Evolutionary conservation across 2,329 filamentous ascomycete genomes (phyloP).

Genomic region (Calycina herbarum): DNA sequence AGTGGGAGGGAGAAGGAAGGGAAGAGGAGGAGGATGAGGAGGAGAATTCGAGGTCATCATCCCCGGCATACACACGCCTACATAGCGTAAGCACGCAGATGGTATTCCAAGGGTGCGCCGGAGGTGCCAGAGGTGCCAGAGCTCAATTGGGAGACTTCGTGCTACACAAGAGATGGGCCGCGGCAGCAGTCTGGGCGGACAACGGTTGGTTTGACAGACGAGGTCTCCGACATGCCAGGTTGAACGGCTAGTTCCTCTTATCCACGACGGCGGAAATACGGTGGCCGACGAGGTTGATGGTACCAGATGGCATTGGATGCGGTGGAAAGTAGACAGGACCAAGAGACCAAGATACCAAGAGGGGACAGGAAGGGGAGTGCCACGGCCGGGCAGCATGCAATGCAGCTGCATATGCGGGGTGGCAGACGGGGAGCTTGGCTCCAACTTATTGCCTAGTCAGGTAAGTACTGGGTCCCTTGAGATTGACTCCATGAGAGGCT

Average conservation of each 20-base stretch:
- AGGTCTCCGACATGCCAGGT: background rate
- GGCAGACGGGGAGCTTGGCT: background rate
- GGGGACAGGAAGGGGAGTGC: background rate
- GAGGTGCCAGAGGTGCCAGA: background rate
- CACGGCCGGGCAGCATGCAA: background rate
- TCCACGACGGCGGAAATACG: background rate
- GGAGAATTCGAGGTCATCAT: background rate
- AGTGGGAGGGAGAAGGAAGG: background rate
- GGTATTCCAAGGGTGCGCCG: background rate
- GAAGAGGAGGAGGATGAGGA: background rate
- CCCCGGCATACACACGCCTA: background rate
- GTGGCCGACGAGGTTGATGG: background rate
- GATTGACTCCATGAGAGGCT: background rate
- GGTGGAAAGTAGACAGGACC: background rate
- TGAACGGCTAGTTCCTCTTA: background rate
- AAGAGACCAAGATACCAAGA: background rate
- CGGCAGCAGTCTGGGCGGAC: background rate
- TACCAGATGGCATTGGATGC: background rate
- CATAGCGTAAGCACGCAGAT: background rate
- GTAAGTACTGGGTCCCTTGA: background rate
- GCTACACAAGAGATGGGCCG: background rate
- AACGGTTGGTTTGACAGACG: conserved; percentile 10
- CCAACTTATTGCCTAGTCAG: background rate
- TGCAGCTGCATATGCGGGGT: background rate
- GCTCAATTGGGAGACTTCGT: background rate